Conservation (phyloP, 1,284 basidiomycete genomes). For the Anthracocystis panici-leucophaei region DNA sequence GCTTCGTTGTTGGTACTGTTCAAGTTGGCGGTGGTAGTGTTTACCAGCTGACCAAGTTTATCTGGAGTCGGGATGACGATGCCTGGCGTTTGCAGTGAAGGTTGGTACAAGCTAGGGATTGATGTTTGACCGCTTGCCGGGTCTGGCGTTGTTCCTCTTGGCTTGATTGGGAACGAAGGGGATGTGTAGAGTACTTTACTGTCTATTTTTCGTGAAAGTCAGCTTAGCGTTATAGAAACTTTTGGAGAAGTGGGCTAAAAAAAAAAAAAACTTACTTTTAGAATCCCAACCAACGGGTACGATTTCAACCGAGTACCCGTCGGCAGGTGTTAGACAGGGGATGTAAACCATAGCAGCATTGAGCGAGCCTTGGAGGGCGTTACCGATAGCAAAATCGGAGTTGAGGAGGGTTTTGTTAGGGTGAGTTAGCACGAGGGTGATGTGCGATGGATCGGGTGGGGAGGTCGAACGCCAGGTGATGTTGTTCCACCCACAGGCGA, state of each 20-base stretch:
- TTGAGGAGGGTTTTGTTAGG: slow-evolving; percentile 41
- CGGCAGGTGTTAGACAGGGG: slow-evolving; percentile 23
- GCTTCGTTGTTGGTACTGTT: slow-evolving; percentile 8
- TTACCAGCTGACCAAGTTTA: slow-evolving; percentile 11
- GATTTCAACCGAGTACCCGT: slow-evolving; percentile 5
- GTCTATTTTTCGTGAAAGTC: slow-evolving; percentile 7
- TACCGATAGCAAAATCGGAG: slow-evolving; percentile 38
- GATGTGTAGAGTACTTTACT: slow-evolving; percentile 31
- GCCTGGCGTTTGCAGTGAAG: slow-evolving; percentile 23
- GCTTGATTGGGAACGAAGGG: slow-evolving; percentile 25
- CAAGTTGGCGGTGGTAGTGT: slow-evolving; percentile 11
- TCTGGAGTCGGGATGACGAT: slow-evolving; percentile 21
- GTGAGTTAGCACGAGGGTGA: slow-evolving; percentile 41
- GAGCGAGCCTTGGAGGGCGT: slow-evolving; percentile 23
- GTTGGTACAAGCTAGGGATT: slow-evolving; percentile 24
- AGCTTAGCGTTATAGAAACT: neutral
- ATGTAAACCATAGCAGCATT: slow-evolving; percentile 42
- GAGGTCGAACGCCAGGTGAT: slow-evolving; percentile 25
- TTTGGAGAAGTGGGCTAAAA: neutral
- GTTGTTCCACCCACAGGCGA: slow-evolving; percentile 46
- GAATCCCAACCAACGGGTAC: slow-evolving; percentile 37
- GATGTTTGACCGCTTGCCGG: slow-evolving; percentile 23
- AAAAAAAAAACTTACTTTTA: slow-evolving; percentile 39
- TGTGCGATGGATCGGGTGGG: slow-evolving; percentile 4
- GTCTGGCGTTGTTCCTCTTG: slow-evolving; percentile 25